phyloP scores from a whole-genome alignment of 768 basidiomycete genomes.

The Heimioporus sp. region DNA sequence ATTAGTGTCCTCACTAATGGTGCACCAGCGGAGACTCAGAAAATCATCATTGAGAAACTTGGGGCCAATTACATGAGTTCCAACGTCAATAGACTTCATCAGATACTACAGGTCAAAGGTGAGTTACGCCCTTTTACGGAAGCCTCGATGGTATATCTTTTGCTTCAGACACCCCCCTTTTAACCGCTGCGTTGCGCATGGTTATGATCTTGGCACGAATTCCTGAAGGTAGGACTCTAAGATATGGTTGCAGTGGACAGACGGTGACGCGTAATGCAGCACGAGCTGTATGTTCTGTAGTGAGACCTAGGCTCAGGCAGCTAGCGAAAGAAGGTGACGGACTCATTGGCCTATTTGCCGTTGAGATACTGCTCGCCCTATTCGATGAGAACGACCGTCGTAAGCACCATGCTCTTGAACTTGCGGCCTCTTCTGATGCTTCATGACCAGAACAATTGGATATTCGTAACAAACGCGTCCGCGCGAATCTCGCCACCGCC shows the following conservation, averaged over 20 bases:
- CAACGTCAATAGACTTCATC: slow-evolving; percentile 7
- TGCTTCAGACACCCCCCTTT: slow-evolving; percentile 6
- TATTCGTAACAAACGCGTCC: slow-evolving; percentile 4
- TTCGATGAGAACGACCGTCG: slow-evolving; percentile 3
- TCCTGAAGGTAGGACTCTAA: slow-evolving; percentile 9
- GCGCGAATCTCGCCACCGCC: slow-evolving; percentile 17
- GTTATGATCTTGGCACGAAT: slow-evolving; percentile 14
- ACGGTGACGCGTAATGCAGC: background rate
- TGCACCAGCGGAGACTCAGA: slow-evolving; percentile 10
- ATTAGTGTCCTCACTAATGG: background rate
- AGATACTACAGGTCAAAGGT: slow-evolving; percentile 16
- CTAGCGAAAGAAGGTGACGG: slow-evolving; percentile 8
- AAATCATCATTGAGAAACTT: slow-evolving; percentile 7
- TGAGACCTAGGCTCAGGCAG: slow-evolving; percentile 14
- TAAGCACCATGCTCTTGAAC: background rate
- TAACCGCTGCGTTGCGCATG: slow-evolving; percentile 19
- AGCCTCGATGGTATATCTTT: background rate
- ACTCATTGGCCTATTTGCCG: slow-evolving; percentile 18
- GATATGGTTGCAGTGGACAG: no score
- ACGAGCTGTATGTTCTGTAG: background rate
- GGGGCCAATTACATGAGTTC: background rate
- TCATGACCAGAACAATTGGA: slow-evolving; percentile 4
- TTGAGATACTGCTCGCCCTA: slow-evolving; percentile 17
- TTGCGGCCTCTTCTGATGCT: background rate
- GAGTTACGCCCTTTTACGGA: background rate